phyloP scores from a whole-genome alignment of 176 grass and related monocot species.

The Poa annua region DNA sequence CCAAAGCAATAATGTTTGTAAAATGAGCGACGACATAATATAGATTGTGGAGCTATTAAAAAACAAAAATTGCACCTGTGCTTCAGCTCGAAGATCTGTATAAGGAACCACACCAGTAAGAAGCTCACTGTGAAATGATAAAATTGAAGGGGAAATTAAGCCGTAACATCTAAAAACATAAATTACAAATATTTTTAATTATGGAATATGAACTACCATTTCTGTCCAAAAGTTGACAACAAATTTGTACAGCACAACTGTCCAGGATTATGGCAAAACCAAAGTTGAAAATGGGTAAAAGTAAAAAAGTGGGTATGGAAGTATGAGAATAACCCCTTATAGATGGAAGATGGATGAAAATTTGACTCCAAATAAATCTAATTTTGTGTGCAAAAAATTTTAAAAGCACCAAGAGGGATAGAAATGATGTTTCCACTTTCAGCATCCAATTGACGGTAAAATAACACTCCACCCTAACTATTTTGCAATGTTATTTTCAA shows the following conservation, averaged over 20 bases:
- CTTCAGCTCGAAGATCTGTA: conserved; percentile 94
- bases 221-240: neutral
- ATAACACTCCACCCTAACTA: neutral
- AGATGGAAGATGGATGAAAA: neutral
- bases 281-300: neutral
- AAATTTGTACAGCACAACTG: conserved; percentile 3
- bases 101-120: conserved; percentile 95
- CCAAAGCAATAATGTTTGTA: conserved; percentile 9
- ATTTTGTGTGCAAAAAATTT: neutral
- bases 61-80: conserved; percentile 65
- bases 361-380: neutral
- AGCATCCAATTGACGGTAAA: neutral
- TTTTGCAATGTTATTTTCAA: neutral
- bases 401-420: neutral
- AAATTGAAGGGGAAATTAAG: conserved; percentile 12
- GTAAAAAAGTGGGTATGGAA: neutral
- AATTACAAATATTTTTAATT: neutral
- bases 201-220: neutral
- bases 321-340: conserved; percentile 14
- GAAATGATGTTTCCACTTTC: neutral
- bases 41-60: neutral
- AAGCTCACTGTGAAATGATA: conserved; percentile 75
- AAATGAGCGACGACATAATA: neutral
- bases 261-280: conserved; percentile 6
- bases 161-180: conserved; percentile 1